These are phyloP conservation scores for Mycena crocata DNA, from an alignment of 768 basidiomycete genomes.

Conservation along the genomic window DNA sequence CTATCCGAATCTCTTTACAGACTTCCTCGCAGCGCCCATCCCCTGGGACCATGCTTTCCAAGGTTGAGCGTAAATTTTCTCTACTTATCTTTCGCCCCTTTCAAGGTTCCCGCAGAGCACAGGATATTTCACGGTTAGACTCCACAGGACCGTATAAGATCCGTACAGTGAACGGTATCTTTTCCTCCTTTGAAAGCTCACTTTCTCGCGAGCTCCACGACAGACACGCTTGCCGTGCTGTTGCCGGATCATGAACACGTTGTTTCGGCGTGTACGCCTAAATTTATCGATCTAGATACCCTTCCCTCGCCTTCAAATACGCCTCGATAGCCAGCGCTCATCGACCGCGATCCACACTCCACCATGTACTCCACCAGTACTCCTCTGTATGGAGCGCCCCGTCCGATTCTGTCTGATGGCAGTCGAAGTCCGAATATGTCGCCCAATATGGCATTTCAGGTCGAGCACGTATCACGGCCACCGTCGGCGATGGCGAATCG, in stretches of 20 bases:
- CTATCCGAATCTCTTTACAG: too few species aligned
- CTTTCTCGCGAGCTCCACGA: slow-evolving; percentile 1
- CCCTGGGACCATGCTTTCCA: too few species aligned
- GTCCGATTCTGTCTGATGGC: slow-evolving; percentile 16
- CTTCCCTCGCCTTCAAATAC: slow-evolving; percentile 8
- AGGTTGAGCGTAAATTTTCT: too few species aligned
- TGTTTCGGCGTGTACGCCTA: slow-evolving; percentile 24
- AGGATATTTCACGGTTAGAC: too few species aligned
- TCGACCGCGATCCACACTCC: neutral
- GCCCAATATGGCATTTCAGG: slow-evolving; percentile 25
- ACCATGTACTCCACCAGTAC: slow-evolving; percentile 20
- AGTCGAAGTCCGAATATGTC: slow-evolving; percentile 29
- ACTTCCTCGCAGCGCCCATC: too few species aligned
- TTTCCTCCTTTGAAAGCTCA: too few species aligned
- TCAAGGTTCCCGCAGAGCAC: too few species aligned
- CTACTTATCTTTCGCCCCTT: too few species aligned
- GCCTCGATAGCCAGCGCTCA: neutral
- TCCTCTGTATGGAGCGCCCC: slow-evolving; percentile 13
- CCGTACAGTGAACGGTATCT: too few species aligned
- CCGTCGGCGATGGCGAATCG: slow-evolving; percentile 47
- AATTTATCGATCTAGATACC: slow-evolving; percentile 20
- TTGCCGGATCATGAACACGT: slow-evolving; percentile 28
- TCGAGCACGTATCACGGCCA: slow-evolving; percentile 33
- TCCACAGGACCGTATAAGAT: too few species aligned
- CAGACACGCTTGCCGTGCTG: neutral